phyloP scores from a whole-genome alignment of 2,329 filamentous ascomycete species.

The Ploettnerulaceae sp. region DNA sequence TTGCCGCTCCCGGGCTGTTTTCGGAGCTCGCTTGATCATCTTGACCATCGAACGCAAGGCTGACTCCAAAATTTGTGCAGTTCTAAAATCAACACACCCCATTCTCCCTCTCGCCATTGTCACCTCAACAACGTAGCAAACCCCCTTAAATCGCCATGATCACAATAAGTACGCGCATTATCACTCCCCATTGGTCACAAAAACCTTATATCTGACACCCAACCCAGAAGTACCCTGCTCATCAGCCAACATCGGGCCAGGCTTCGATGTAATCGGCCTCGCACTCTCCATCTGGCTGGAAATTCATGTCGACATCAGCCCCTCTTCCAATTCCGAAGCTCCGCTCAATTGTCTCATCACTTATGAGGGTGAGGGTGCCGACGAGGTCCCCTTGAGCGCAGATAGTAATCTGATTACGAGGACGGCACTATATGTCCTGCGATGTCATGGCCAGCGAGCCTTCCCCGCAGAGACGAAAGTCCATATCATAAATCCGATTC shows the following conservation, averaged over 20 bases:
- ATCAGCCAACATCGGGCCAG: conserved; percentile 94
- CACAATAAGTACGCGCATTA: conserved; percentile 18
- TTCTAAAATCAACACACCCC: too few relatives aligned
- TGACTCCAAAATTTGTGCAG: too few relatives aligned
- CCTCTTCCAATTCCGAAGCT: conserved; percentile 44
- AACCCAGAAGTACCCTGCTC: conserved; percentile 70
- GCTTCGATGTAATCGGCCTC: conserved; percentile 96
- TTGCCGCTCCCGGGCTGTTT: too few relatives aligned
- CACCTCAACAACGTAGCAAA: too few relatives aligned
- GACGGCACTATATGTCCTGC: conserved; percentile 88
- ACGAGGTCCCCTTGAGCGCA: conserved; percentile 76
- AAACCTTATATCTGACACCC: background rate
- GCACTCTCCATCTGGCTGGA: conserved; percentile 93
- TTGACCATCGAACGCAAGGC: too few relatives aligned
- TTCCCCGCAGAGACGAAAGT: conserved; percentile 87
- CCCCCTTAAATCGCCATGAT: conserved; percentile 15
- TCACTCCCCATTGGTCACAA: background rate
- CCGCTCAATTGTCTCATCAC: conserved; percentile 84
- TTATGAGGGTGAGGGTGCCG: conserved; percentile 71
- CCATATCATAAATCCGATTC: conserved; percentile 94
- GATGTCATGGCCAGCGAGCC: conserved; percentile 79
- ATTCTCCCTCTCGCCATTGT: too few relatives aligned
- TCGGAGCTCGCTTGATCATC: too few relatives aligned
- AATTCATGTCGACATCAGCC: conserved; percentile 68
- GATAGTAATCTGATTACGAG: conserved; percentile 90